phyloP scores from a whole-genome alignment of 2,329 filamentous ascomycete genomes.

The Fusarium sp. region DNA sequence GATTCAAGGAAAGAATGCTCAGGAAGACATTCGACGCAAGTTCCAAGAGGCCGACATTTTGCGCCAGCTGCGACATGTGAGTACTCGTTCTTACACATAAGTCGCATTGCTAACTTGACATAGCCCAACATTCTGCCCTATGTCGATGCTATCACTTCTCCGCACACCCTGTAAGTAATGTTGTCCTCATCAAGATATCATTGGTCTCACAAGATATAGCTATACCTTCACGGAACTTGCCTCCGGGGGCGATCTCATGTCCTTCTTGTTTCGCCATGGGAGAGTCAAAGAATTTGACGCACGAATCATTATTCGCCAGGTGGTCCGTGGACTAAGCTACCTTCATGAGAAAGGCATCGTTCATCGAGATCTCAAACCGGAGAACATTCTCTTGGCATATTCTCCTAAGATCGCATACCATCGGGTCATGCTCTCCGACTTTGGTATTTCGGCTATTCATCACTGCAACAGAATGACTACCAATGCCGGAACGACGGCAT shows the following conservation, averaged over 20 bases:
- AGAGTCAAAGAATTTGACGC: slow-evolving; percentile 56
- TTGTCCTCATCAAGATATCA: neutral
- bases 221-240: slow-evolving; percentile 70
- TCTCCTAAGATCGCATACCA: slow-evolving; percentile 58
- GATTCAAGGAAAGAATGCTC: slow-evolving; percentile 41
- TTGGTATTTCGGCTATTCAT: slow-evolving; percentile 62
- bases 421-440: slow-evolving; percentile 64
- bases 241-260: slow-evolving; percentile 66
- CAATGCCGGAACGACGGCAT: slow-evolving; percentile 59
- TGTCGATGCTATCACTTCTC: slow-evolving; percentile 63
- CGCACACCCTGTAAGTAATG: slow-evolving; percentile 58
- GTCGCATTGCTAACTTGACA: slow-evolving; percentile 20
- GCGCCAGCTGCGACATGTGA: slow-evolving; percentile 65
- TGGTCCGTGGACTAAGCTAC: slow-evolving; percentile 60
- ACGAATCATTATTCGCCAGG: slow-evolving; percentile 60
- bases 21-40: slow-evolving; percentile 52
- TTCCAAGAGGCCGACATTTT: slow-evolving; percentile 66
- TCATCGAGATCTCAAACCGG: slow-evolving; percentile 67
- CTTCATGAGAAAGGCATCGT: slow-evolving; percentile 63
- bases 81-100: slow-evolving; percentile 31
- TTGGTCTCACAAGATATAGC: slow-evolving; percentile 45
- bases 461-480: slow-evolving; percentile 58
- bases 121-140: slow-evolving; percentile 68
- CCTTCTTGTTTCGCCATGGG: slow-evolving; percentile 56
- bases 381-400: slow-evolving; percentile 64